Evolutionary conservation across 495 filamentous ascomycete genomes (phyloP).

Genomic region (Hypoxylon rickii): DNA sequence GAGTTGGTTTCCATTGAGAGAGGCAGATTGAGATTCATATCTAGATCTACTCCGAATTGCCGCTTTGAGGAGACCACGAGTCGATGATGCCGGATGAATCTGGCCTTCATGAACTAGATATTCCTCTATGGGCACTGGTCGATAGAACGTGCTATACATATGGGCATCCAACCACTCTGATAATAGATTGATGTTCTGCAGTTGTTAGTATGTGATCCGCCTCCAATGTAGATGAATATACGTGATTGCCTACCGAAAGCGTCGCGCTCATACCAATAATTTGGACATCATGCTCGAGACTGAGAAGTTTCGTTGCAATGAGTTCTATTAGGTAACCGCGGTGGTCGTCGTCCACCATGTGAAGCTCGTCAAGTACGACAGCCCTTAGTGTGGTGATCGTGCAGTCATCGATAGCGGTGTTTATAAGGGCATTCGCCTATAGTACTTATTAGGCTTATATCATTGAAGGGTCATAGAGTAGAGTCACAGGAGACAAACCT

Average conservation of each 20-base stretch:
- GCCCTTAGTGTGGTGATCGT: constrained; percentile 65
- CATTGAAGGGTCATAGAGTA: constrained; percentile 5
- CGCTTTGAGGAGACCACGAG: constrained; percentile 65
- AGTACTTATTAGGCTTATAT: constrained; percentile 22
- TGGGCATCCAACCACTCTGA: constrained; percentile 74
- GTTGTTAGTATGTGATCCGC: neutral
- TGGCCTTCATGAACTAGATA: constrained; percentile 75
- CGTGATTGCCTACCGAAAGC: constrained; percentile 2
- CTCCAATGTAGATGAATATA: neutral
- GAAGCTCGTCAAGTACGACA: constrained; percentile 79
- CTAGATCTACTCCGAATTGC: constrained; percentile 56
- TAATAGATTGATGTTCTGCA: constrained; percentile 71
- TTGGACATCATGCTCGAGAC: constrained; percentile 70
- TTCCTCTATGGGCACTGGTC: constrained; percentile 75
- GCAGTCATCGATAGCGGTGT: constrained; percentile 73
- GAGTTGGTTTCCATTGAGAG: constrained; percentile 44
- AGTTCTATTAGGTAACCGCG: constrained; percentile 82
- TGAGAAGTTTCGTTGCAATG: constrained; percentile 76
- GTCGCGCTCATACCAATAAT: constrained; percentile 87
- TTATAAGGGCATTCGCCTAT: constrained; percentile 80
- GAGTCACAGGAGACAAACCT: constrained; percentile 52
- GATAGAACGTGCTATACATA: constrained; percentile 74
- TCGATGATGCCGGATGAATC: constrained; percentile 67
- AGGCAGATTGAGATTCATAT: no score
- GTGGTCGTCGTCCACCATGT: constrained; percentile 80